Percentiles rank a stretch among this genome's conserved stretches.
Conservation (phyloP, 164 flowering plant species). For the Tinospora cordifolia region DNA sequence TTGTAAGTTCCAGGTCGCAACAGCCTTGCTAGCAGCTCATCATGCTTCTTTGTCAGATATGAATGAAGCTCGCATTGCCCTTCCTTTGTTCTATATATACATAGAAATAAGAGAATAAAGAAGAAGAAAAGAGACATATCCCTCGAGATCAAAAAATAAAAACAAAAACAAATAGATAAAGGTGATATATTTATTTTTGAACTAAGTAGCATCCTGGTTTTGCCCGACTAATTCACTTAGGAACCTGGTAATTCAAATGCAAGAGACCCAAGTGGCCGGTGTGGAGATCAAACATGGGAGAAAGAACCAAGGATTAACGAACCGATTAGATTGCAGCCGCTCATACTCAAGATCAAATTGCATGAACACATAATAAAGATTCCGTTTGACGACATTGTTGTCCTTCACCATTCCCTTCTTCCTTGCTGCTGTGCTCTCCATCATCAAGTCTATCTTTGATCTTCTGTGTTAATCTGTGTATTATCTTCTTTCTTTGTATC, state of each 20-base stretch:
- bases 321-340: constrained; percentile 62
- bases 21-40: constrained; percentile 43
- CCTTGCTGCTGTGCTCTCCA: neutral
- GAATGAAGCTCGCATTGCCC: constrained; percentile 54
- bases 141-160: neutral
- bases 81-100: constrained; percentile 34
- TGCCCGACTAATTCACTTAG: too few species aligned
- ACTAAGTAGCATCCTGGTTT: too few species aligned
- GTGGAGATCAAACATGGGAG: too few species aligned
- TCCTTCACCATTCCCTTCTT: neutral
- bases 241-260: too few species aligned
- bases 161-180: neutral
- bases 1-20: constrained; percentile 53
- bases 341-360: constrained; percentile 73
- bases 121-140: neutral
- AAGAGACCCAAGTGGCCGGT: too few species aligned
- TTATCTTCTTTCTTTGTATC: too few species aligned
- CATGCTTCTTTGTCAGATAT: constrained; percentile 75
- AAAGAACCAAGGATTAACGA: neutral
- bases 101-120: too few species aligned
- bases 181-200: neutral
- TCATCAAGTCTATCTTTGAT: neutral
- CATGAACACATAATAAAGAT: constrained; percentile 74
- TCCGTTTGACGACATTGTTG: constrained; percentile 6
- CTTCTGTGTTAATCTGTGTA: too few species aligned